These are phyloP conservation scores for Zygoascus flipseniorum DNA, from an alignment of 805 yeast species.

Conservation along the genomic window DNA sequence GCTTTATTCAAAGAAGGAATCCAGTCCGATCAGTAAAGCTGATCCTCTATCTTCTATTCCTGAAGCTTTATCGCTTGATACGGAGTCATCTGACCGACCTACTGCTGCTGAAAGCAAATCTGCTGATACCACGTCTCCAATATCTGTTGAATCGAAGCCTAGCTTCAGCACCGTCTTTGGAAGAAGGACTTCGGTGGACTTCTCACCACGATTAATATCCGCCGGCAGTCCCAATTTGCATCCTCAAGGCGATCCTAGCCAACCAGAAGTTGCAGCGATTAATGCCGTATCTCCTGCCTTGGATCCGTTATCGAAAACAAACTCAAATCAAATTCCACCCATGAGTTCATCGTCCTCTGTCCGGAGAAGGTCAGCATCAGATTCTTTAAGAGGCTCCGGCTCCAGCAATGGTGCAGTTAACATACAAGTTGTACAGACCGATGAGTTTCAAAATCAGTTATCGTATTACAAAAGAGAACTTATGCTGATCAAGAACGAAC, in stretches of 20 bases:
- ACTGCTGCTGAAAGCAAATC: background rate
- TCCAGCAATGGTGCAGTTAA: background rate
- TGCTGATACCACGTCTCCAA: background rate
- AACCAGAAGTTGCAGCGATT: slow-evolving; percentile 3
- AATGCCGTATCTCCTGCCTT: background rate
- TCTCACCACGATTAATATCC: background rate
- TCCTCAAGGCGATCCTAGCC: slow-evolving; percentile 9
- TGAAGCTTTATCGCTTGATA: slow-evolving; percentile 9
- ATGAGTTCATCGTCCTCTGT: background rate
- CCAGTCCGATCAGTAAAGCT: background rate
- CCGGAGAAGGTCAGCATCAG: background rate
- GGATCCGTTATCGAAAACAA: background rate
- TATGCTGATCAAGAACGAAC: slow-evolving; percentile 47
- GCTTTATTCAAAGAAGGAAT: slow-evolving; percentile 9
- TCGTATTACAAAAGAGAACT: slow-evolving; percentile 52
- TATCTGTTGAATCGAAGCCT: background rate
- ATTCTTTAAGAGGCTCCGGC: background rate
- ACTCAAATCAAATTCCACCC: background rate
- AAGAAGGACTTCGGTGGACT: background rate
- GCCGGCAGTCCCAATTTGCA: slow-evolving; percentile 8
- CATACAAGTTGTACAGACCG: background rate
- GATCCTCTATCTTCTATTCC: slow-evolving; percentile 11
- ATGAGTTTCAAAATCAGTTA: slow-evolving; percentile 10
- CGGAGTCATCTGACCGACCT: background rate
- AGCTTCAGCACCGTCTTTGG: background rate